phyloP scores from a whole-genome alignment of 2,329 filamentous ascomycete genomes.

The Colletotrichum noveboracense region DNA sequence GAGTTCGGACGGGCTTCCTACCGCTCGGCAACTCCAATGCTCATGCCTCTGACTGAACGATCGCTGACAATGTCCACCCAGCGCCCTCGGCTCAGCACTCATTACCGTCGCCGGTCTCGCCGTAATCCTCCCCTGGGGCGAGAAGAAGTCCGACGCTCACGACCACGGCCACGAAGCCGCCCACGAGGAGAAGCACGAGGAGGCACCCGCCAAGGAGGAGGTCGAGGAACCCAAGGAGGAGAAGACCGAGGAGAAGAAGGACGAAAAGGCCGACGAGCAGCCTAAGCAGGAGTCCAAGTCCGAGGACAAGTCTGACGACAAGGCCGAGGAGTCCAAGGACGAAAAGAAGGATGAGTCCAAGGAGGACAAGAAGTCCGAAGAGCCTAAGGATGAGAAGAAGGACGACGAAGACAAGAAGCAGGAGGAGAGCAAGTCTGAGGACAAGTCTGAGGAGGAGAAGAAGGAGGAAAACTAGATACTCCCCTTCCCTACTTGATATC shows the following conservation, averaged over 20 bases:
- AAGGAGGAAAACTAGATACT: neutral
- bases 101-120: constrained; percentile 12
- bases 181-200: constrained; percentile 14
- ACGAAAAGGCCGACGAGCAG: constrained; percentile 24
- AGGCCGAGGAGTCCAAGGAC: constrained; percentile 19
- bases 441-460: neutral
- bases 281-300: constrained; percentile 16
- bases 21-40: neutral
- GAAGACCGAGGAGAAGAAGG: constrained; percentile 19
- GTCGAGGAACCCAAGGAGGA: constrained; percentile 21
- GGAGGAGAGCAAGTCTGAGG: neutral
- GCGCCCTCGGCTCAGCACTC: constrained; percentile 2
- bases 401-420: constrained; percentile 31
- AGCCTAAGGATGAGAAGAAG: constrained; percentile 28
- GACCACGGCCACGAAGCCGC: constrained; percentile 7
- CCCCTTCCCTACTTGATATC: neutral
- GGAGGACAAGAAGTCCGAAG: constrained; percentile 26
- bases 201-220: constrained; percentile 22
- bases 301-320: constrained; percentile 12
- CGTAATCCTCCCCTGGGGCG: constrained; percentile 14
- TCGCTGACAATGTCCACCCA: neutral
- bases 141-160: neutral
- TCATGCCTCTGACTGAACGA: neutral
- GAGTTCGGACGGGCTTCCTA: neutral
- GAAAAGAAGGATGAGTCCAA: neutral